These are phyloP conservation scores for Arthrocladium fulminans DNA, from an alignment of 2,329 filamentous ascomycete species.

Conservation along the genomic window DNA sequence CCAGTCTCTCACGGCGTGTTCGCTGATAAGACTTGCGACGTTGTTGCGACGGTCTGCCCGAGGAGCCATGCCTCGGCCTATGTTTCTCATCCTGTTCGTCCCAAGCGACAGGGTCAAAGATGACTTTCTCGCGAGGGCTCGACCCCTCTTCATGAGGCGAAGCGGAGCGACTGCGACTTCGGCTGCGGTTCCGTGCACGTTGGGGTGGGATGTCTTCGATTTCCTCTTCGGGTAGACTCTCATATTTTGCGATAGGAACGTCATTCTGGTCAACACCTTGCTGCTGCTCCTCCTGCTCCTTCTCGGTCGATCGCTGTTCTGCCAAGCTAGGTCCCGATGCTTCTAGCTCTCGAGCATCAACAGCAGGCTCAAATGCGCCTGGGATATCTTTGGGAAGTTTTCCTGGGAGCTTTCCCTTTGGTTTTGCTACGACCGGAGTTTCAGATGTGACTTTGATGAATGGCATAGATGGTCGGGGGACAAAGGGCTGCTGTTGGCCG, in stretches of 20 bases:
- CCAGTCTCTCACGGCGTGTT: neutral
- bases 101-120: constrained; percentile 6
- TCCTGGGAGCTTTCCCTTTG: neutral
- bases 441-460: constrained; percentile 6
- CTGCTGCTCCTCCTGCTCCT: neutral
- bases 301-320: neutral
- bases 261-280: neutral
- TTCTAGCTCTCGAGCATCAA: neutral
- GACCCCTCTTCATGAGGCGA: too few relatives aligned
- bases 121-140: neutral
- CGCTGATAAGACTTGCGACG: neutral
- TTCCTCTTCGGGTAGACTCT: neutral
- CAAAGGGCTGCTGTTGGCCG: neutral
- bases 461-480: neutral
- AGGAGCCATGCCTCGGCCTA: too few relatives aligned
- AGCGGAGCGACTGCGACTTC: neutral
- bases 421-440: neutral
- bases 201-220: neutral
- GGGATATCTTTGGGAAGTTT: neutral
- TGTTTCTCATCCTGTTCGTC: neutral
- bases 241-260: neutral
- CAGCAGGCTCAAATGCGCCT: neutral
- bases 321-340: neutral
- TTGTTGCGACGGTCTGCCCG: neutral
- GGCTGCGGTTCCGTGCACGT: too few relatives aligned